Base-by-base conservation (phyloP, 2,329 filamentous ascomycete genomes). In the Pyrenophora tritici-repentis region DNA sequence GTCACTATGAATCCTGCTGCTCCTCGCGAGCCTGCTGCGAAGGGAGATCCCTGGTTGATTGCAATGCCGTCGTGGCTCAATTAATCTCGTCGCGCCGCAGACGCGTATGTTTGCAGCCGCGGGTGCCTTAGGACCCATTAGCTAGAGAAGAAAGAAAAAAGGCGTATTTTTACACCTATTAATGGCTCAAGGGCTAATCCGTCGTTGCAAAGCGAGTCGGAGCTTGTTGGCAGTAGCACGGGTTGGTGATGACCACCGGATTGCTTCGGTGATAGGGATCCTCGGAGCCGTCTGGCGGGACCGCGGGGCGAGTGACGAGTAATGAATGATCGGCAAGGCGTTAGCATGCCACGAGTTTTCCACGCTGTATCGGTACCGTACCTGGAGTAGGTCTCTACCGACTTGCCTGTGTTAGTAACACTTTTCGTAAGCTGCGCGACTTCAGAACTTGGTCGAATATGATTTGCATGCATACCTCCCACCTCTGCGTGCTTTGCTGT, bases 241-340 rank as follows among this genome's bases (percentile, higher is more conserved):
- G 44, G 45, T 37, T 41, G 37, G 26, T 46, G 51, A 43, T 42
- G 53, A 38, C 34, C 42, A 40, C 53, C 44, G 45, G 41, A 39
- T 39, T 29, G 43, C 58, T 48, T 50, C 59, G 55, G 42, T 35
- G 31, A 43, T 41, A 35, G 56, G 55, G 48, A 43, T 34, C 41
- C 48, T 47, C 56, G 53, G 55, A 55, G 35, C 53, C 46, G 54
- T 35, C 37, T 34, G 49, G 49, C 46, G 53, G 34, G 14, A 43
- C 42, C 58, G 62, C 54, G 62, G 61, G 62, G 61, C 54, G 54
- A 46, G 37, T 39, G 47, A 35, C 18, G 43, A 40, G 38, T 20
- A 38, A 35, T 42, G 37, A 61, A 53, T 46, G 38, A 62, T 58
- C 52, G 41, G 54, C 53, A 43, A 43, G 24, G 33, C 32, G 16